Percentiles rank a stretch among this genome's conserved stretches.
phyloP scores from a whole-genome alignment of 2,329 filamentous ascomycete species.

The Paraphaeosphaeria sporulosa region DNA sequence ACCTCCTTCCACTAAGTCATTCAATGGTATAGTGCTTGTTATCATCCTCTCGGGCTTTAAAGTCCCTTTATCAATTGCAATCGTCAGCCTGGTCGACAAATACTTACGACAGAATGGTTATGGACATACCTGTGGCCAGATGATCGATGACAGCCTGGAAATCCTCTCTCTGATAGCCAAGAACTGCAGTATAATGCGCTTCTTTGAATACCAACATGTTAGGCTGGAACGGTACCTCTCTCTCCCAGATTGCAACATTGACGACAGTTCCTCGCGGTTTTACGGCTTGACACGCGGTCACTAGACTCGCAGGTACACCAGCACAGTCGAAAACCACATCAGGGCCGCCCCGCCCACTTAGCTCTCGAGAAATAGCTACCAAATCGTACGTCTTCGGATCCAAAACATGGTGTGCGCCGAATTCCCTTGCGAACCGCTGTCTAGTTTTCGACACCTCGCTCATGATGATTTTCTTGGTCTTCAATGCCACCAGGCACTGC shows the following conservation, averaged over 20 bases:
- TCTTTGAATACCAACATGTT: constrained; percentile 64
- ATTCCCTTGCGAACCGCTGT: constrained; percentile 60
- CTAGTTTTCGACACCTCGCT: constrained; percentile 62
- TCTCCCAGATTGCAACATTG: constrained; percentile 72
- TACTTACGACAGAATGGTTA: background rate
- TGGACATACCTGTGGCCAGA: constrained; percentile 46
- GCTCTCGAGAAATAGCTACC: constrained; percentile 53
- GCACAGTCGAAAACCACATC: constrained; percentile 70
- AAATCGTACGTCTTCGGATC: constrained; percentile 62
- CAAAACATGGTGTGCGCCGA: constrained; percentile 64
- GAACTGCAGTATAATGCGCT: constrained; percentile 59
- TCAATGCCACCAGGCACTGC: constrained; percentile 63
- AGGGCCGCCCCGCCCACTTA: constrained; percentile 61
- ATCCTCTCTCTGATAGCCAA: constrained; percentile 61
- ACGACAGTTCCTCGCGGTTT: constrained; percentile 64
- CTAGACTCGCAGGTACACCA: constrained; percentile 60
- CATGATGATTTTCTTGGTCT: constrained; percentile 64
- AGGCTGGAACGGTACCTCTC: constrained; percentile 60
- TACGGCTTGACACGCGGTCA: constrained; percentile 57
- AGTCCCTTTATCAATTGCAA: constrained; percentile 46
- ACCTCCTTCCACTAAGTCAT: constrained; percentile 64
- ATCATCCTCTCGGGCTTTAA: constrained; percentile 67
- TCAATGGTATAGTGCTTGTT: constrained; percentile 64
- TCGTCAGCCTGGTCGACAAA: background rate
- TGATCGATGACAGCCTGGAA: constrained; percentile 66